phyloP scores from a whole-genome alignment of 495 filamentous ascomycete genomes.

The Penicillium psychrofluorescens region DNA sequence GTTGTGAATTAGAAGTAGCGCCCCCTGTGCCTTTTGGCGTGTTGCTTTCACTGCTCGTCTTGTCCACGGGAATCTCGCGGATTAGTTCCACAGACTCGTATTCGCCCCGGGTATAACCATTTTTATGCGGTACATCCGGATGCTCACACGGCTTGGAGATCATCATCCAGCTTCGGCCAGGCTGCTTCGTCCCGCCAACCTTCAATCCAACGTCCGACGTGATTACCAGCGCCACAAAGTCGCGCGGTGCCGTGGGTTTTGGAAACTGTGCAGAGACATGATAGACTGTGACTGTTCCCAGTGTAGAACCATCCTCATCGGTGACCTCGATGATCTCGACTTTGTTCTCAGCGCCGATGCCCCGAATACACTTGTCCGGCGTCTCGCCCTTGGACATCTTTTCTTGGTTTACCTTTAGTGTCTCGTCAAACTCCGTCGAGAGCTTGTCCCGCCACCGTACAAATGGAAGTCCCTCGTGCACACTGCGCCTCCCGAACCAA shows the following conservation, averaged over 20 bases:
- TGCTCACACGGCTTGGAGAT: constrained; percentile 79
- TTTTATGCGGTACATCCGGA: constrained; percentile 56
- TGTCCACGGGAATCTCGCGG: constrained; percentile 62
- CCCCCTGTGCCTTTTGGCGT: background rate
- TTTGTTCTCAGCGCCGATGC: constrained; percentile 71
- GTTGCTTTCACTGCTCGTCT: background rate
- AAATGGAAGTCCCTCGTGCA: constrained; percentile 73
- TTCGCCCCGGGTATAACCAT: constrained; percentile 70
- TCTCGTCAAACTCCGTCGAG: constrained; percentile 46
- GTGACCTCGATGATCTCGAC: constrained; percentile 48
- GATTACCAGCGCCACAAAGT: constrained; percentile 75
- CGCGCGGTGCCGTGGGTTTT: constrained; percentile 76
- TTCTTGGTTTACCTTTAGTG: constrained; percentile 50
- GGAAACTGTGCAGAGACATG: constrained; percentile 86
- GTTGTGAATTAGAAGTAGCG: constrained; percentile 5
- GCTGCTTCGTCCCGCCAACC: constrained; percentile 14
- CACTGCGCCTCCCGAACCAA: constrained; percentile 84
- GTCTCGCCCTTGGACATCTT: constrained; percentile 31
- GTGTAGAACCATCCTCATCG: constrained; percentile 43
- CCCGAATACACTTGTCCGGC: constrained; percentile 57
- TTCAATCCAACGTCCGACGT: constrained; percentile 35
- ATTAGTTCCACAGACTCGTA: constrained; percentile 94
- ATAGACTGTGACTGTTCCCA: constrained; percentile 52
- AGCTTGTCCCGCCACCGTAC: constrained; percentile 51
- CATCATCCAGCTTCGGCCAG: constrained; percentile 65